A percentile compares a stretch with the other conserved stretches of the same genome.
These are phyloP conservation scores for Nitzschia inconspicua DNA, from an alignment of 108 stramenopile species.

Conservation along the genomic window DNA sequence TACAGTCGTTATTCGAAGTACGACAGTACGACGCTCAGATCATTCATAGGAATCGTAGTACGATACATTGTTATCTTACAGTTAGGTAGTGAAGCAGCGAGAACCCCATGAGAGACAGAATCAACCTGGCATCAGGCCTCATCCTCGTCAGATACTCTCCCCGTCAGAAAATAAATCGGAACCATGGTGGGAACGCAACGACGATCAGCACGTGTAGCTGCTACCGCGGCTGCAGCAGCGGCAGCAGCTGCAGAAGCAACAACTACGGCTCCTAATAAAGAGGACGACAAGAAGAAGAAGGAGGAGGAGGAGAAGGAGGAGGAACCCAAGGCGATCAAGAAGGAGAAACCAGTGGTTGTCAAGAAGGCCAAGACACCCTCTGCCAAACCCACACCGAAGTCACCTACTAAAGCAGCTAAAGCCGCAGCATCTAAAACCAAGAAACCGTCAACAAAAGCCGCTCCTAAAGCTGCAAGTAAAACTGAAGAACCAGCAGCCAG, in stretches of 20 bases:
- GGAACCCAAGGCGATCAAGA: background rate
- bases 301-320: background rate
- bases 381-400: background rate
- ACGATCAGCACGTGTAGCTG: background rate
- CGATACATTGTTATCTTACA: no score
- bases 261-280: background rate
- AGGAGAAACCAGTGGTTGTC: background rate
- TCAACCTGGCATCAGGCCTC: no score
- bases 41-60: no score
- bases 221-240: constrained; percentile 2
- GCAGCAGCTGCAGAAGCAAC: background rate
- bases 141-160: no score
- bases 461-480: background rate
- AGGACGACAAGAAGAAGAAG: background rate
- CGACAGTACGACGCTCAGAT: no score
- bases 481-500: no score
- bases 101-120: no score
- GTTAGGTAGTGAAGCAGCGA: no score
- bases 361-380: background rate
- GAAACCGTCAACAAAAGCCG: background rate
- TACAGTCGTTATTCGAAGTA: no score
- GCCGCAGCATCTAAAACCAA: background rate
- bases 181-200: background rate
- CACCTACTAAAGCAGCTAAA: background rate
- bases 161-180: no score